phyloP scores from a whole-genome alignment of 176 grass and related monocot species.

The Oryza glumipatula region DNA sequence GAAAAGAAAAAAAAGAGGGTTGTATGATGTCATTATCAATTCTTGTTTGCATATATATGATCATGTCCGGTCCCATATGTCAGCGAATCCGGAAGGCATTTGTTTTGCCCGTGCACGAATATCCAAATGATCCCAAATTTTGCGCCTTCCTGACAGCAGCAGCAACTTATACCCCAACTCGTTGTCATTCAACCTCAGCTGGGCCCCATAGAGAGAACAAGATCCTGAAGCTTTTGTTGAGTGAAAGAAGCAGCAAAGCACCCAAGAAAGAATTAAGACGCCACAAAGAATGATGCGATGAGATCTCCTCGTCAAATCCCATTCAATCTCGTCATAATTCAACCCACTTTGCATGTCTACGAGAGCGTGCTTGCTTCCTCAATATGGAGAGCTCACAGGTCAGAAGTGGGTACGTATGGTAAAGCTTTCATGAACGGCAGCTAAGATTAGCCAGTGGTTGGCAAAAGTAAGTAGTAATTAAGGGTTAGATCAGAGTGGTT shows the following conservation, averaged over 20 bases:
- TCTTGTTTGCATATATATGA: neutral
- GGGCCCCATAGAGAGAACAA: slow-evolving; percentile 16
- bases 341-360: neutral
- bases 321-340: slow-evolving; percentile 35
- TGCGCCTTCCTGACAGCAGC: neutral
- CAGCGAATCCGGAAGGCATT: neutral
- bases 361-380: neutral
- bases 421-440: neutral
- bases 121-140: neutral
- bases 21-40: neutral
- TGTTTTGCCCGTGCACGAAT: neutral
- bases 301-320: slow-evolving; percentile 18
- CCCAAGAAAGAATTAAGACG: neutral
- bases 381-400: neutral
- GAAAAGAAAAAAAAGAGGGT: neutral
- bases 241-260: neutral
- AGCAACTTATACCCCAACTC: neutral
- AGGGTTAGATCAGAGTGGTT: neutral
- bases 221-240: slow-evolving; percentile 10
- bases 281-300: slow-evolving; percentile 33
- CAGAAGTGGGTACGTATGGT: slow-evolving; percentile 24
- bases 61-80: neutral
- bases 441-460: slow-evolving; percentile 1
- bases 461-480: slow-evolving; percentile 1
- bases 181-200: neutral